phyloP scores from a whole-genome alignment of 2,329 filamentous ascomycete species.

The Colletotrichum euphorbiae region DNA sequence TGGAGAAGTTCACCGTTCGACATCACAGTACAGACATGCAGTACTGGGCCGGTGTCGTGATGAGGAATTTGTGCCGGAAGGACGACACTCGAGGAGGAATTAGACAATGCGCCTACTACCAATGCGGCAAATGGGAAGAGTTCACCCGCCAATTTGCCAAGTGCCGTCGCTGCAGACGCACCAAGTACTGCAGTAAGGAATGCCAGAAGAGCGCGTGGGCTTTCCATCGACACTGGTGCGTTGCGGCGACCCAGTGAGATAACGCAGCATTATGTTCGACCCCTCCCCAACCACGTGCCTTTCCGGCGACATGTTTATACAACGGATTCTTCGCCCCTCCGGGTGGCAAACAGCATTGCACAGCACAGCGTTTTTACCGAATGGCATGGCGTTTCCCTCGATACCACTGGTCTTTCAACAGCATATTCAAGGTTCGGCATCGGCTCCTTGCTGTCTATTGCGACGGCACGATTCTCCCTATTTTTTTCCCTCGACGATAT shows the following conservation, averaged over 20 bases:
- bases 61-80: conserved; percentile 98
- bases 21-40: conserved; percentile 98
- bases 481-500: conserved; percentile 23
- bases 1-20: conserved; percentile 97
- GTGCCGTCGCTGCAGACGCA: conserved; percentile 93
- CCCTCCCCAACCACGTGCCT: conserved; percentile 24
- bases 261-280: conserved; percentile 39
- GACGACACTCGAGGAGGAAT: conserved; percentile 96
- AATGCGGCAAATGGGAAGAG: conserved; percentile 98
- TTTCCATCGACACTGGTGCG: conserved; percentile 98
- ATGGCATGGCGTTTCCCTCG: conserved; percentile 56
- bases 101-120: conserved; percentile 96
- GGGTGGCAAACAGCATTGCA: conserved; percentile 53
- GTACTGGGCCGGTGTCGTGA: conserved; percentile 99
- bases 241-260: conserved; percentile 72
- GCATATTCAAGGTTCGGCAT: conserved; percentile 39
- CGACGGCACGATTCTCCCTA: conserved; percentile 23
- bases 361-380: conserved; percentile 53
- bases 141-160: conserved; percentile 97
- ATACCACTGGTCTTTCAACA: conserved; percentile 53
- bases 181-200: conserved; percentile 99
- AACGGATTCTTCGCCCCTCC: conserved; percentile 39
- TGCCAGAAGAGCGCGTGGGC: conserved; percentile 99
- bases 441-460: conserved; percentile 38
- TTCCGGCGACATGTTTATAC: conserved; percentile 36